phyloP scores from a whole-genome alignment of 345 rosid species.

The Bretschneidera sinensis region DNA sequence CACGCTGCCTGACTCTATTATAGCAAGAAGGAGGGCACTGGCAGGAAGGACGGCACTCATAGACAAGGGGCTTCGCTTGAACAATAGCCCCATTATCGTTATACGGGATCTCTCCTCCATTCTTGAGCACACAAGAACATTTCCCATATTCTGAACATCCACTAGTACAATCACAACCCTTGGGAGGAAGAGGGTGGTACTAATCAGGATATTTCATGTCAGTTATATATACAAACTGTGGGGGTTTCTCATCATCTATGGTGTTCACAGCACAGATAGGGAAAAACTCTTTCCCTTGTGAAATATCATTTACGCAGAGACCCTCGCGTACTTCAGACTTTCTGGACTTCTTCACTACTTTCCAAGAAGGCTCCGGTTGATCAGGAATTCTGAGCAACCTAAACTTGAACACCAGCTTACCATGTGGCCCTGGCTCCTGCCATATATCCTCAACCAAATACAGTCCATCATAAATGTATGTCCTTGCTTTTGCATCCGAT shows the following conservation, averaged over 20 bases:
- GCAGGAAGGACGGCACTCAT: slow-evolving; percentile 82
- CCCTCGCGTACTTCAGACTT: slow-evolving; percentile 49
- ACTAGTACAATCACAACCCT: slow-evolving; percentile 50
- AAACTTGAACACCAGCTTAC: slow-evolving; percentile 69
- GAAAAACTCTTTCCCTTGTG: slow-evolving; percentile 57
- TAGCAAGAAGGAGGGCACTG: slow-evolving; percentile 69
- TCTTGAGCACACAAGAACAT: slow-evolving; percentile 56
- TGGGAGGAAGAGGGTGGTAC: slow-evolving; percentile 42
- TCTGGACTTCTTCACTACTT: slow-evolving; percentile 52
- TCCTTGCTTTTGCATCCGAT: slow-evolving; percentile 30
- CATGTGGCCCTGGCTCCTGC: slow-evolving; percentile 58
- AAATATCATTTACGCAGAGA: slow-evolving; percentile 54
- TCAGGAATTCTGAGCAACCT: slow-evolving; percentile 51
- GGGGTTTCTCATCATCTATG: slow-evolving; percentile 67
- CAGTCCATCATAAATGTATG: slow-evolving; percentile 72
- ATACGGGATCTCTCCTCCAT: slow-evolving; percentile 78
- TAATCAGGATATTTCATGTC: slow-evolving; percentile 51
- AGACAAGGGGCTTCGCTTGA: slow-evolving; percentile 52
- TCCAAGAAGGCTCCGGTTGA: slow-evolving; percentile 86
- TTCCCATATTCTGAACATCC: slow-evolving; percentile 46
- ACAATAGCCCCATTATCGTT: slow-evolving; percentile 74
- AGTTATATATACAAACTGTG: slow-evolving; percentile 48
- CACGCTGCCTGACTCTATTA: slow-evolving; percentile 71
- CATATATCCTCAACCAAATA: slow-evolving; percentile 52
- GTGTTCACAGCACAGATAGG: slow-evolving; percentile 75